Evolutionary conservation across 805 yeast species (phyloP).

Genomic region (Candida parachauliodes): DNA sequence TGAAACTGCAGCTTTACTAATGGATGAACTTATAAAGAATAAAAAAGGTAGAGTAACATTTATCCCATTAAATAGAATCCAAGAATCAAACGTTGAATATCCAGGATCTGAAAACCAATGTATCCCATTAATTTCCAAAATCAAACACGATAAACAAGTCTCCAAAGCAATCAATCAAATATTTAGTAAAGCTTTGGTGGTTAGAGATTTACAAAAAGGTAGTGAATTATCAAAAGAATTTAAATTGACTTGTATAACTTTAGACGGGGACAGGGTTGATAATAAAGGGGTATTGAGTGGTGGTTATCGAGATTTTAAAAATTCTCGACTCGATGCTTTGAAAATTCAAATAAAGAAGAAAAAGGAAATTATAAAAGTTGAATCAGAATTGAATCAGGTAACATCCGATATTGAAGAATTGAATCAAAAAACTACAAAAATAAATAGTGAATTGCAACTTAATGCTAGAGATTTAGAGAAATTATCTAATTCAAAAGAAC

Average conservation of each 20-base stretch:
- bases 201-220: constrained; percentile 65
- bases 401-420: constrained; percentile 34
- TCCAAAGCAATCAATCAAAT: constrained; percentile 71
- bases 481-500: constrained; percentile 39
- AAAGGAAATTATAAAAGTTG: constrained; percentile 37
- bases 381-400: constrained; percentile 36
- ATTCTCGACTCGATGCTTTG: constrained; percentile 68
- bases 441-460: constrained; percentile 42
- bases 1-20: constrained; percentile 71
- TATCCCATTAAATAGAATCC: constrained; percentile 77
- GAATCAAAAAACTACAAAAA: constrained; percentile 50
- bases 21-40: constrained; percentile 69
- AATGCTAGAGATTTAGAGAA: constrained; percentile 42
- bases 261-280: constrained; percentile 90
- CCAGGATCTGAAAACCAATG: constrained; percentile 63
- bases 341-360: constrained; percentile 52
- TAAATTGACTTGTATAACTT: constrained; percentile 73
- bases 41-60: constrained; percentile 85
- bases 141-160: constrained; percentile 54
- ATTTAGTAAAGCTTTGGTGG: constrained; percentile 78
- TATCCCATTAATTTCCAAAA: constrained; percentile 74
- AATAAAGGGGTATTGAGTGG: constrained; percentile 83
- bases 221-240: constrained; percentile 58
- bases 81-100: constrained; percentile 38
- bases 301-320: constrained; percentile 71